Conservation (phyloP, 768 basidiomycete genomes). For the Kwoniella heveanensis region DNA sequence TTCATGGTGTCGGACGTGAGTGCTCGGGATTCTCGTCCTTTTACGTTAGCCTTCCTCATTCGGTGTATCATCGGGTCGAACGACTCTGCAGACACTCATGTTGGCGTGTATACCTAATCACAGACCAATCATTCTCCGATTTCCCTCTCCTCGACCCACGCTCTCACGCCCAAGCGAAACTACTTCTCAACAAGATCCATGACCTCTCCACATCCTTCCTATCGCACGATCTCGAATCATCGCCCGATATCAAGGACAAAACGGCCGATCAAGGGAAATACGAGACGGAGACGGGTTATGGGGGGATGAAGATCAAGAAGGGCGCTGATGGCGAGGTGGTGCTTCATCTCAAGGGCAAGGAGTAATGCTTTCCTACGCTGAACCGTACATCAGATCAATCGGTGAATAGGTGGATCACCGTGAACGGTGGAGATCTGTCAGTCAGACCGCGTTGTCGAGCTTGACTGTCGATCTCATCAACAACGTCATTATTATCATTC, state of each 20-base stretch:
- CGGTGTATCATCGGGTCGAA: too few relatives aligned
- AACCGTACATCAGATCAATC: too few relatives aligned
- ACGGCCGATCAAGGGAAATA: conserved; percentile 36
- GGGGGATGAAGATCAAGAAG: conserved; percentile 34
- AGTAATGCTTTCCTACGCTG: conserved; percentile 6
- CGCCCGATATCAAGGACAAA: conserved; percentile 29
- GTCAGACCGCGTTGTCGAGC: too few relatives aligned
- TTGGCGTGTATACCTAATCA: background rate
- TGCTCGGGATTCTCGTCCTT: too few relatives aligned
- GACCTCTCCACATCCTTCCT: conserved; percentile 44
- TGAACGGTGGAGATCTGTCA: too few relatives aligned
- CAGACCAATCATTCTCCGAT: conserved; percentile 54
- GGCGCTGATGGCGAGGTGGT: conserved; percentile 43
- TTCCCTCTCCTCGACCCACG: conserved; percentile 48
- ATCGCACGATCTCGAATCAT: conserved; percentile 18
- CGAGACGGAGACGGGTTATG: conserved; percentile 33
- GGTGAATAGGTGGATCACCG: too few relatives aligned
- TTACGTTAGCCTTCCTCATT: too few relatives aligned
- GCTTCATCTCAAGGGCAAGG: conserved; percentile 39
- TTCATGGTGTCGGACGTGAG: conserved; percentile 47
- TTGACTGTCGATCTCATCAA: too few relatives aligned
- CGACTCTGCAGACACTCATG: too few relatives aligned
- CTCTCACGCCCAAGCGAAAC: conserved; percentile 16
- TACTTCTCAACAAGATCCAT: conserved; percentile 39
- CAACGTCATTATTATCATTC: too few relatives aligned